Base-by-base conservation (phyloP, 2,329 filamentous ascomycete species). In the Alternaria hordeiaustralica region DNA sequence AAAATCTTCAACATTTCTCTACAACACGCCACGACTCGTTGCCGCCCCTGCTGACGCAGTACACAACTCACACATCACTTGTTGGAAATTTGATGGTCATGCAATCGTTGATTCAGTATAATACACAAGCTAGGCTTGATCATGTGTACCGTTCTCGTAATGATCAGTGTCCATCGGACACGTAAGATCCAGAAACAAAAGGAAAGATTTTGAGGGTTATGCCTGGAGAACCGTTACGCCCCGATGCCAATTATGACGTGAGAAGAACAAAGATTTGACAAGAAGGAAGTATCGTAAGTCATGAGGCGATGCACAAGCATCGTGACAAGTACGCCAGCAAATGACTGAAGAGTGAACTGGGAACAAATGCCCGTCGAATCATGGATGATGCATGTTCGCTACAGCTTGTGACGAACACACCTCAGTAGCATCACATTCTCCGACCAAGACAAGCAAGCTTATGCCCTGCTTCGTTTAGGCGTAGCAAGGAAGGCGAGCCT, bases 401-500 rank as follows among this genome's bases (percentile, higher is more conserved):
- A 23, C 20, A 23, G 13, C 49, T 53, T 18, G 20, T 36, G n/a
- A 25, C 49, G 30, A 41, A 20, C 28, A 53, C 30, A 53, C 36
- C 11, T 26, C 44, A 25, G 7, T 5, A 59, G 30, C 23, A 25
- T 43, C 46, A 26, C 4, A 26, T 15, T 41, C 49, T 36, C 20
- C 12, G 30, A 21, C 30, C 20, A 53, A 53, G 13, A 21, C 15
- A 8, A 25, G 20, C 30, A 41, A 36, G 30, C 36, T 69, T 45
- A 78, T 54, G 68, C 69, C 58, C 74, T 78, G 64, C 54, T 68
- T 33, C 77, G 76, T 73, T 80, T 82, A 4, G 80, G 80, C 12
- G 77, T 80, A 21, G 80, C 76, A 12, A 82, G 69, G 57, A 79
- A 76, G 41, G 75, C 76, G 51, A 82, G 73, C 58, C 80, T 71